Evolutionary conservation across 2,329 filamentous ascomycete genomes (phyloP), one percentile per base, ranked within the genome.

Genomic region (Exophiala sp.): DNA sequence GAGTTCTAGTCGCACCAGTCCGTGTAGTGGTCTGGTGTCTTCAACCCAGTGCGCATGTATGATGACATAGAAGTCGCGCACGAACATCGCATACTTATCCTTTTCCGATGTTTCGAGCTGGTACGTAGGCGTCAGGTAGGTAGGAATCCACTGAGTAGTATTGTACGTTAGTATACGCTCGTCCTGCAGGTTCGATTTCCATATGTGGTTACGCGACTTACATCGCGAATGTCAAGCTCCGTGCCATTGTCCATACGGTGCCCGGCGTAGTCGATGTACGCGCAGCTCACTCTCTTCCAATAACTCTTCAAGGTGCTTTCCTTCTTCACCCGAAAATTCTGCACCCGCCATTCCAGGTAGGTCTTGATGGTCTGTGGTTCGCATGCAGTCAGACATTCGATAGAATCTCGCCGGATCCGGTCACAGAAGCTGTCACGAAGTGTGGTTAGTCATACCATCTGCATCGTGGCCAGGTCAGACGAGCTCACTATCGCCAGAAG

Each of bases 271-370:
- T 49, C 47, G 20, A 49, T 49, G 35, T 40, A 49, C 10, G 5
- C 35, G 36, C 47, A 49, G 36, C 47, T 49, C 14, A 49, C 7
- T 20, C 47, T 34, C 24, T 49, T 49, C 47, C 35, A 41, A 14
- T 49, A 49, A 32, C 35, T 49, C 47, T 49, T 49, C 8, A 49
- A 40, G 5, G 47, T 49, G 36, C 47, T 49, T 24, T 49, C 47
- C 47, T 49, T 49, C 18, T 49, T 49, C 3, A 49, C 12, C 7
- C 47, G 47, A 20, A 21, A 49, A 24, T 41, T 41, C 12, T 49
- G 29, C 34, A 32, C 47, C 2, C 47, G 47, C 47, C 47, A 49
- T 49, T 49, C 47, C 5, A 49, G 47, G 47, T 41, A 49, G 16
- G 47, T 29, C 18, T 49, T 49, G 34, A 49, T 49, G 6, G 18